Evolutionary conservation across 1,284 basidiomycete genomes (phyloP), one percentile per base, ranked within the genome.

Genomic region (Stygiomarasmius scandens): DNA sequence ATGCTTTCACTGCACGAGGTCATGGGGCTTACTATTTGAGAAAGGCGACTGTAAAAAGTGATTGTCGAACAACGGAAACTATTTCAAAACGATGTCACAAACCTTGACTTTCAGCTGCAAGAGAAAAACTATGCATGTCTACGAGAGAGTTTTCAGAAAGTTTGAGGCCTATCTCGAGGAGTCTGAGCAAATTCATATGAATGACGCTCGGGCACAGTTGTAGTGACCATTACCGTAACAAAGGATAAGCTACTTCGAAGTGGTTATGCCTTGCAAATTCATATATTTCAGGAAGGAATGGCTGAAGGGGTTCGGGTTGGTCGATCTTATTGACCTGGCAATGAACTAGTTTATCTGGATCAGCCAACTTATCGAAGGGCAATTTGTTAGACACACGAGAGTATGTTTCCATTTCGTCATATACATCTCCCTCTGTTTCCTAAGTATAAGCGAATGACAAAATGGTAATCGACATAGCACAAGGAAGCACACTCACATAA

Each of bases 381-480:
- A 52, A 25, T 24, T 32, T 1, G 27, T 16, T 14, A 47, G 22
- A 63, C 77, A 52, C 59, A 84, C 85, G 74, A 59, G 80, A 82
- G 63, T 86, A 87, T 54, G 78, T 73, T 58, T 87, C 84, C 16
- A 85, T 63, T 63, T 85, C 81, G 63, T 87, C 86, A 2, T 67
- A 74, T 22, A 87, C 79, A 5, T 85, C 85, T 16, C 74, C 74
- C 48, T 78, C 77, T 52, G 86, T 80, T 29, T 81, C 78, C 84
- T 85, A 27, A 16, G 8, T n/a, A 34, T 53, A 32, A 32, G 6
- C 5, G 29, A 12, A 32, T 32, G 29, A 32, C 6, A 6, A 41
- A 41, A 4, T 12, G 6, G n/a, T 41, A 19, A 16, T 41, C 19
- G 25, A 19, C 8, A 16, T 9, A 25, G 6, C 50, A 27, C n/a